Evolutionary conservation across 2,329 filamentous ascomycete genomes (phyloP).

Genomic region (Fusarium sp.): DNA sequence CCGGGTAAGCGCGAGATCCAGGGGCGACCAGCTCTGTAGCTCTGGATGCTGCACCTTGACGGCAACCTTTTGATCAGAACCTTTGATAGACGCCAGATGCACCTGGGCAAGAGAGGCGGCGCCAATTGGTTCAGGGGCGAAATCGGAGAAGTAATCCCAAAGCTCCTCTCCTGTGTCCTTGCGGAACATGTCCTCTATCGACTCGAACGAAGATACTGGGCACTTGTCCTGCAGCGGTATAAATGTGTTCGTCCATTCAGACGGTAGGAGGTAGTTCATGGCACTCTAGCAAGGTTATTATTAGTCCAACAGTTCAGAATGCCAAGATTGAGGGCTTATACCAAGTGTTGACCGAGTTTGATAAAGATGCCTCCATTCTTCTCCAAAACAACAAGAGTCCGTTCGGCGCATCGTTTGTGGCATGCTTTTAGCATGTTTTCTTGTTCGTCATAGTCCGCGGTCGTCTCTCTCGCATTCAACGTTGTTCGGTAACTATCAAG

Average conservation of each 20-base stretch:
- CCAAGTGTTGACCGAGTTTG: constrained; percentile 94
- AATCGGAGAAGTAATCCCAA: constrained; percentile 87
- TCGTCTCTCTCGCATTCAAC: constrained; percentile 76
- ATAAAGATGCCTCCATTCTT: constrained; percentile 99
- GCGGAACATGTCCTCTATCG: constrained; percentile 87
- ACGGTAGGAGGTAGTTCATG: constrained; percentile 92
- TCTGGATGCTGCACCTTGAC: constrained; percentile 97
- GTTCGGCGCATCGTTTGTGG: constrained; percentile 91
- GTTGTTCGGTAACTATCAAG: constrained; percentile 83
- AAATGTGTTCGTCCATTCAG: constrained; percentile 95
- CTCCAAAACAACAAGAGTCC: constrained; percentile 88
- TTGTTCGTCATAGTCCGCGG: constrained; percentile 73
- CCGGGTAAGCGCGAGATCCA: constrained; percentile 87
- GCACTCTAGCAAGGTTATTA: constrained; percentile 72
- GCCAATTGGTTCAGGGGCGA: constrained; percentile 84
- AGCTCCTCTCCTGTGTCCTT: constrained; percentile 84
- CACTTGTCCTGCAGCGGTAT: constrained; percentile 96
- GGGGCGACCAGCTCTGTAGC: constrained; percentile 87
- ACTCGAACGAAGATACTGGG: constrained; percentile 89
- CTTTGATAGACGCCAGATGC: constrained; percentile 86
- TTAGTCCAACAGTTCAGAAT: constrained; percentile 39
- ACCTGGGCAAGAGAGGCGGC: constrained; percentile 96
- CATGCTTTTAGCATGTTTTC: constrained; percentile 81
- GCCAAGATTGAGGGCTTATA: constrained; percentile 52
- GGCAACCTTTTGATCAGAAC: constrained; percentile 86